Evolutionary conservation across 2,329 filamentous ascomycete species (phyloP).

Genomic region (Diplocarpon rosae): DNA sequence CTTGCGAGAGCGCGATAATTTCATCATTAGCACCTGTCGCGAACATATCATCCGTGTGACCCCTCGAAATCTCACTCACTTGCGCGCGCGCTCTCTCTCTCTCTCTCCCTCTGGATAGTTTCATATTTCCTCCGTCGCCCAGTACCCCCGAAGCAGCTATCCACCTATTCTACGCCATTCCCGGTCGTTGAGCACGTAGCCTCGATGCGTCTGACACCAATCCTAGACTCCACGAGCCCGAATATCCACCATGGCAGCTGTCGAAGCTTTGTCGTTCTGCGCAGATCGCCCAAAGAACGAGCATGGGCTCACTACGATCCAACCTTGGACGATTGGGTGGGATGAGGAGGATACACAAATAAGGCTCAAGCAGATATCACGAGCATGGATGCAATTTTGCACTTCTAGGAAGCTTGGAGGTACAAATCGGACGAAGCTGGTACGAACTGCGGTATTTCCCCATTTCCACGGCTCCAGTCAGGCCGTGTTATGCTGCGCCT

Average conservation of each 20-base stretch:
- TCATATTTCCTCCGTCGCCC: constrained; percentile 3
- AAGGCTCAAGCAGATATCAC: constrained; percentile 28
- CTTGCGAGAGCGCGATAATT: constrained; percentile 14
- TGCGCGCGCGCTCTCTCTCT: no score
- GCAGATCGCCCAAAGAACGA: constrained; percentile 31
- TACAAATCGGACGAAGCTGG: constrained; percentile 19
- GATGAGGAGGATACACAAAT: constrained; percentile 30
- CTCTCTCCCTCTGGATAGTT: constrained; percentile 4
- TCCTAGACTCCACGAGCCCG: constrained; percentile 24
- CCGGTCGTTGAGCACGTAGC: constrained; percentile 17
- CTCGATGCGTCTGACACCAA: constrained; percentile 28
- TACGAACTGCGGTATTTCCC: constrained; percentile 20
- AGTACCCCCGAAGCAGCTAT: constrained; percentile 1
- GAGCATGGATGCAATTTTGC: constrained; percentile 26
- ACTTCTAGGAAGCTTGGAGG: constrained; percentile 10
- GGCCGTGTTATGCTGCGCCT: constrained; percentile 4
- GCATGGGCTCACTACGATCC: constrained; percentile 32
- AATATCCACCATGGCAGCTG: constrained; percentile 34
- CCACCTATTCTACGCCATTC: constrained; percentile 3
- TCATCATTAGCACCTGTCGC: constrained; percentile 7
- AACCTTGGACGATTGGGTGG: constrained; percentile 34
- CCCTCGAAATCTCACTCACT: constrained; percentile 5
- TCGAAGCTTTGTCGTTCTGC: constrained; percentile 32
- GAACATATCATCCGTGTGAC: constrained; percentile 18
- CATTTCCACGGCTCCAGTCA: constrained; percentile 11